Evolutionary conservation across 345 rosid genomes (phyloP), one percentile per base, ranked within the genome.

Genomic region (Pseudoturritis turrita): DNA sequence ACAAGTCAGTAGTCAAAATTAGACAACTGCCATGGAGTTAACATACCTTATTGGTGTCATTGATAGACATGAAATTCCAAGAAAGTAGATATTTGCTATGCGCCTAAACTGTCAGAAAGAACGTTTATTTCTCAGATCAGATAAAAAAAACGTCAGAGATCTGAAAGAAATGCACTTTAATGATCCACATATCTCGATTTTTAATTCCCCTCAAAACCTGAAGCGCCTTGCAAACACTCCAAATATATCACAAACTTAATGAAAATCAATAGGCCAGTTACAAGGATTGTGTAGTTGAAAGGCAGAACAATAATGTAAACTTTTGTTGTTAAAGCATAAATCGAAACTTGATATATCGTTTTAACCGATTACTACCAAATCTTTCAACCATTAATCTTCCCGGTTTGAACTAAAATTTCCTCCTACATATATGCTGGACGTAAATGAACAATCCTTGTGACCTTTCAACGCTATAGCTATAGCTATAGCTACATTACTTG

Each of bases 21-120:
- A 59, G 4, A 37, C 3, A 46, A 56, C 10, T 73, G 11, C n/a
- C 28, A 12, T 7, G 13, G 51, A 69, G 14, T 28, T 25, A 44
- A 57, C 62, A 56, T 85, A 92, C 99, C 99, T 96, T 83, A 92
- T 89, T 31, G 98, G 98, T 36, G 98, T 92, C 76, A 90, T 83
- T 11, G 99, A 96, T 69, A 96, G 83, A 78, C 90, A 88, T 45
- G 99, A 92, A 64, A 96, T 93, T 83, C 88, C 82, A 75, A 95
- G 92, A 77, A 95, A 92, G 88, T 95, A 95, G 59, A 86, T 79
- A 75, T 95, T 95, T 28, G 99, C 99, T 64, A 95, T 97, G 83
- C 98, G 98, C 84, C 99, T 89, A 81, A 95, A 95, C 99, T 92
- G 98, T 81, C 87, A 86, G 61, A 65, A 73, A 83, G 78, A 18